Conservation (phyloP, 2,329 filamentous ascomycete species). For the Cercospora nicotianae region DNA sequence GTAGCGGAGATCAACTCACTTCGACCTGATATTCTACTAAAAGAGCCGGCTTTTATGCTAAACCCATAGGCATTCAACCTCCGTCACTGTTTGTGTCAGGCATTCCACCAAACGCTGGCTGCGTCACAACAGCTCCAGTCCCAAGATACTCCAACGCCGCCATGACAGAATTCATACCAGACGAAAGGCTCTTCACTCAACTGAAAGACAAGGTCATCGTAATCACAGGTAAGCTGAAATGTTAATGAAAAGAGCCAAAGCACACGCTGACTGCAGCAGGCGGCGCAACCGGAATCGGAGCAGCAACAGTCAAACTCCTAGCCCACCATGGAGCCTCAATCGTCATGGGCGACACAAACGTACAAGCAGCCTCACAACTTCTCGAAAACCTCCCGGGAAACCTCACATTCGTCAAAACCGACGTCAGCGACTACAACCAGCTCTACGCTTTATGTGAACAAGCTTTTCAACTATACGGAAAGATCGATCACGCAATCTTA, state of each 20-base stretch:
- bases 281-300: conserved; percentile 50
- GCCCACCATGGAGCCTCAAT: conserved; percentile 44
- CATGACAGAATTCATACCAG: conserved; percentile 22
- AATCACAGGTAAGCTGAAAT: conserved; percentile 31
- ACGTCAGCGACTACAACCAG: conserved; percentile 51
- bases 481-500: conserved; percentile 52
- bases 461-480: conserved; percentile 47
- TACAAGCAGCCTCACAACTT: conserved; percentile 15
- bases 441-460: conserved; percentile 50
- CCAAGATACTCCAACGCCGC: neutral
- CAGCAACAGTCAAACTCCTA: conserved; percentile 44
- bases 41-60: neutral
- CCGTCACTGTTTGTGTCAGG: no score
- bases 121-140: neutral
- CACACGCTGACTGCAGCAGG: conserved; percentile 20
- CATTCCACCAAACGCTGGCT: neutral
- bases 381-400: conserved; percentile 16
- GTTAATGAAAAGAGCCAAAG: neutral
- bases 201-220: conserved; percentile 38
- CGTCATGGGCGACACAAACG: conserved; percentile 46
- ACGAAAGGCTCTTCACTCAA: conserved; percentile 7
- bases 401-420: conserved; percentile 44
- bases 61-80: neutral
- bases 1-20: neutral
- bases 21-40: neutral